Evolutionary conservation across 2,329 filamentous ascomycete genomes (phyloP), one percentile per base, ranked within the genome.

Genomic region (Plenodomus tracheiphilus): DNA sequence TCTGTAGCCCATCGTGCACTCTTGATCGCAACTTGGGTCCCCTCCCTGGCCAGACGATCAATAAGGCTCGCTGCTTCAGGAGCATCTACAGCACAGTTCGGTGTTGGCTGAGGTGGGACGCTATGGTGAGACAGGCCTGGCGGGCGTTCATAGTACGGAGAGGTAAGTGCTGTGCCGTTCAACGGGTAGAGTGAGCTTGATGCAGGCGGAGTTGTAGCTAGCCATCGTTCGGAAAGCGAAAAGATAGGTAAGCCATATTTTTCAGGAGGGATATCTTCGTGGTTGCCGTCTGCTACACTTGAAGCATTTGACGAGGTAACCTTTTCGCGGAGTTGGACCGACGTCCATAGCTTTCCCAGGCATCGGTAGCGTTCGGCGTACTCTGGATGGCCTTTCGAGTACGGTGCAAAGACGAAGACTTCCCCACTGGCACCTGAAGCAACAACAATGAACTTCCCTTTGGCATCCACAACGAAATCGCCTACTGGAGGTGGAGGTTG

Each of bases 321-420:
- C n/a, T 67, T 63, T 44, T 74, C 66, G 25, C 70, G 67, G 21
- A 62, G 81, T 65, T 94, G 89, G 21, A 96, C 77, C 38, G 85
- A 86, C 0, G 94, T 97, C 94, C 94, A 99, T 16, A 95, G 76
- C 74, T 99, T 99, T 17, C 87, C 92, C 46, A 94, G 79, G 62
- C 91, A 97, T 49, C 78, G 76, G 65, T 84, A 87, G 7, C 59
- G 59, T 32, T 64, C 63, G 4, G 48, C 39, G 44, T 64, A 62
- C n/a, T 66, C 66, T 17, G 59, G 44, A 18, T 63, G 54, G 18
- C 54, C 62, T 38, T 65, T 64, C 22, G 56, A 46, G 39, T 69
- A 70, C 1, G 71, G 66, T 5, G 72, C 63, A 54, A 79, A 97
- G 7, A 96, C 77, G 80, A 88, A 96, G 39, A 93, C 85, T 74